These are phyloP conservation scores for Raffaelea albimanens DNA, from an alignment of 2,329 filamentous ascomycete species.

Conservation along the genomic window DNA sequence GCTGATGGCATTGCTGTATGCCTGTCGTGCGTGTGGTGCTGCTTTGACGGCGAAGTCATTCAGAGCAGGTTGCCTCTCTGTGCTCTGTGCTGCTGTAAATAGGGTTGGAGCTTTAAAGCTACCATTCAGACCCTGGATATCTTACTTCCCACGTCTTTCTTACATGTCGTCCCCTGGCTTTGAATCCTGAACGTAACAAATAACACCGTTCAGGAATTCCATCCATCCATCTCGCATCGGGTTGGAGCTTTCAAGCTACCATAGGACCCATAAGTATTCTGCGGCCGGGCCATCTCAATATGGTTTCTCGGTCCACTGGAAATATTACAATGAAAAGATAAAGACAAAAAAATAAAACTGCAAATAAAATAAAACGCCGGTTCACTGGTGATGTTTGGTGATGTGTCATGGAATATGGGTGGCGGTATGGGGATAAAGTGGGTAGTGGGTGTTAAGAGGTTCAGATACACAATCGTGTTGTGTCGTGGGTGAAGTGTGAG, in stretches of 20 bases:
- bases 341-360: slow-evolving; percentile 1
- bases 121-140: slow-evolving; percentile 34
- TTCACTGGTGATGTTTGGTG: slow-evolving; percentile 14
- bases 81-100: background rate
- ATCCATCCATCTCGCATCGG: slow-evolving; percentile 24
- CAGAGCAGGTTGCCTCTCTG: too few relatives aligned
- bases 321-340: slow-evolving; percentile 3
- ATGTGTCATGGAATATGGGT: slow-evolving; percentile 18
- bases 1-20: too few relatives aligned
- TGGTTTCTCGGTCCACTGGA: too few relatives aligned
- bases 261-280: slow-evolving; percentile 34
- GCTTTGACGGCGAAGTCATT: too few relatives aligned
- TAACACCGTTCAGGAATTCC: slow-evolving; percentile 1
- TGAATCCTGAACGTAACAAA: too few relatives aligned
- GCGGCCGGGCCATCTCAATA: slow-evolving; percentile 12
- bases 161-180: slow-evolving; percentile 18
- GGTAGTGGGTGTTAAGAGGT: background rate
- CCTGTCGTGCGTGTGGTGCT: too few relatives aligned
- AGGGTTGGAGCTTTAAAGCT: slow-evolving; percentile 41
- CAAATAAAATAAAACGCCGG: slow-evolving; percentile 18
- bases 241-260: slow-evolving; percentile 60
- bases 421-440: background rate
- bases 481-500: background rate
- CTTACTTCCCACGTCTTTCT: slow-evolving; percentile 18
- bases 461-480: background rate